Evolutionary conservation across 2,329 filamentous ascomycete genomes (phyloP), one percentile per base, ranked within the genome.

Genomic region (Trichoderma atrobrunneum): DNA sequence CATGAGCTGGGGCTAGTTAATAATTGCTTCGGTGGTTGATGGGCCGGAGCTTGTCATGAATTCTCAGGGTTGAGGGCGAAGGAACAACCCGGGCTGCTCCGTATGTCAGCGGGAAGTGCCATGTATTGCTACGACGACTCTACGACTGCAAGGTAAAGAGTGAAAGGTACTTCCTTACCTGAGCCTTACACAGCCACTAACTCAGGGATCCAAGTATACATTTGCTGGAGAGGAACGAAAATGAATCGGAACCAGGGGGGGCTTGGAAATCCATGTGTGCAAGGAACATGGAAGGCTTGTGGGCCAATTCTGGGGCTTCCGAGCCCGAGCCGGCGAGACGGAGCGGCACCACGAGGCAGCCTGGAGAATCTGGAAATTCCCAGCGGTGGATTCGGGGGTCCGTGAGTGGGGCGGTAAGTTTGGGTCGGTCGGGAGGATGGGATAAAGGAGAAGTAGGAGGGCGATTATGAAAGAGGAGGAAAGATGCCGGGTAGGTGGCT

Each of bases 171-270:
- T 11, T 54, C 6, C 48, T 11, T 21, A 18, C 16, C n/a, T 51
- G 43, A 18, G 18, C 18, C n/a, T 21, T 28, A 11, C 57, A 60
- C 57, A 60, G 57, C 34, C 34, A 61, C 28, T 12, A 63, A 28
- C 14, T 28, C 32, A 26, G 34, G 30, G n/a, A 39, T 39, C 21
- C 59, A 62, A 34, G 62, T 59, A 51, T 18, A 43, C 39, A 43
- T 36, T 36, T 16, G 14, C 28, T 54, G 57, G 56, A 73, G 36
- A 30, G 54, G 36, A 14, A 79, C 78, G 78, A 79, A 73, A 78
- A 79, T 72, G 73, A 76, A 72, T 63, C 78, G 78, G 78, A 72
- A 75, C 59, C 24, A 60, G 21, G 34, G 65, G 30, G 30, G 63
- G 28, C 21, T 30, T 36, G 36, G 28, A 39, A 36, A 36, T 28